Conservation (phyloP, 257 asterid genomes). For the Striga asiatica region DNA sequence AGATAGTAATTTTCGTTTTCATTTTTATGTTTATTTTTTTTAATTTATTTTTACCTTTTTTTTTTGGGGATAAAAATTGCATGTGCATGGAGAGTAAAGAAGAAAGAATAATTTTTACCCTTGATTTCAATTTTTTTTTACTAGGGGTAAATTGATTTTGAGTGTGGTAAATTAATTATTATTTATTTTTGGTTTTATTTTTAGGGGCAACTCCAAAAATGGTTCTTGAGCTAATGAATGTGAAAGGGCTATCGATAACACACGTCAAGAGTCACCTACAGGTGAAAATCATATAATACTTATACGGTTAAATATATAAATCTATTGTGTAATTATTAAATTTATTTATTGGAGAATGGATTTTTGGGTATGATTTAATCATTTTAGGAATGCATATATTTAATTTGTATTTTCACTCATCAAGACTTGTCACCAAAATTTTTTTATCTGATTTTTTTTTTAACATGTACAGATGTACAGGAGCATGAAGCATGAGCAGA, state of each 20-base stretch:
- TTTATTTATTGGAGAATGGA: background rate
- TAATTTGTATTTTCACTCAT: background rate
- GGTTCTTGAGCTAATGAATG: slow-evolving; percentile 72
- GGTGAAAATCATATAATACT: slow-evolving; percentile 32
- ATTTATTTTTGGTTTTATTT: background rate
- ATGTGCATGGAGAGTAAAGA: slow-evolving; percentile 21
- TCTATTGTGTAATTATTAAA: background rate
- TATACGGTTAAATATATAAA: background rate
- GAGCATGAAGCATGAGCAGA: slow-evolving; percentile 55
- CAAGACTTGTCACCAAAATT: no score
- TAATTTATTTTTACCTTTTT: no score
- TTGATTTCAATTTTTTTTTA: no score
- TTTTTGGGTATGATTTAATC: no score
- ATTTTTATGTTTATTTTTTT: no score
- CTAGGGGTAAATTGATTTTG: no score
- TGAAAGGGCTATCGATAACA: slow-evolving; percentile 55
- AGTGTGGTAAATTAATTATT: no score
- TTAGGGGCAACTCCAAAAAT: slow-evolving; percentile 83
- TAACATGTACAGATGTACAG: slow-evolving; percentile 65
- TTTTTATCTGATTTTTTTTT: slow-evolving; percentile 4
- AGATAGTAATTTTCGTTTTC: no score
- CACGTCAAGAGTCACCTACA: slow-evolving; percentile 85
- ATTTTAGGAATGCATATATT: background rate
- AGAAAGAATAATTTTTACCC: no score
- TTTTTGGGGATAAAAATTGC: no score